A percentile compares a stretch with the other conserved stretches of the same genome.
Evolutionary conservation across 805 yeast genomes (phyloP).

Genomic region (Cyberlindnera xylosilytica): DNA sequence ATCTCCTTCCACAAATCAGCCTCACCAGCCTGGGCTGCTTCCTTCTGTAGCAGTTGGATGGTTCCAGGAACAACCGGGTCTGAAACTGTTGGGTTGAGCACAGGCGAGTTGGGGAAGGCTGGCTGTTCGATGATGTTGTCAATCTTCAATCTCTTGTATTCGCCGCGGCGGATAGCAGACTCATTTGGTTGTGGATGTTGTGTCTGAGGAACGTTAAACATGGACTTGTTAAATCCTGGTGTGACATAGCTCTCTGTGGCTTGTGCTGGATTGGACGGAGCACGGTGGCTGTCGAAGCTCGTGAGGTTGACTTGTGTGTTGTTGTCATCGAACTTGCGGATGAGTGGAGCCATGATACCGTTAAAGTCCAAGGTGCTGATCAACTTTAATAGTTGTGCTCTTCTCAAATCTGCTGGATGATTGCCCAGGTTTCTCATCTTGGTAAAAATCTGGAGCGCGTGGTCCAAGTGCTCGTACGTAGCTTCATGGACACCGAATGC

Average conservation of each 20-base stretch:
- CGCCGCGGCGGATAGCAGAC: slow-evolving; percentile 19
- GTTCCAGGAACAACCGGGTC: slow-evolving; percentile 27
- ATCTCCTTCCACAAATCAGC: slow-evolving; percentile 72
- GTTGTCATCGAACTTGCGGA: slow-evolving; percentile 53
- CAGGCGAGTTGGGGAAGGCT: slow-evolving; percentile 14
- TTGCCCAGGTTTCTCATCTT: slow-evolving; percentile 76
- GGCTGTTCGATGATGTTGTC: slow-evolving; percentile 15
- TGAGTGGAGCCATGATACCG: slow-evolving; percentile 56
- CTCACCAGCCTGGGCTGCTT: slow-evolving; percentile 38
- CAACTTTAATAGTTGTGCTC: slow-evolving; percentile 67
- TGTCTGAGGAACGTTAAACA: not conserved
- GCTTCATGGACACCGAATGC: slow-evolving; percentile 82
- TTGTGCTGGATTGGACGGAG: not conserved
- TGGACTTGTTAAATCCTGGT: not conserved
- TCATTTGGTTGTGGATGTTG: slow-evolving; percentile 10
- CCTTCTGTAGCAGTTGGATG: slow-evolving; percentile 27
- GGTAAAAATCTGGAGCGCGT: slow-evolving; percentile 65
- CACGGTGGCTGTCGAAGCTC: slow-evolving; percentile 15
- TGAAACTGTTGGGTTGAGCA: slow-evolving; percentile 18
- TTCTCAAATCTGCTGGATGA: slow-evolving; percentile 72
- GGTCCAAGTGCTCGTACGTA: slow-evolving; percentile 67
- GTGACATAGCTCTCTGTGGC: not conserved
- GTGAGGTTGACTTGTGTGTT: slow-evolving; percentile 12
- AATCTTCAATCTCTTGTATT: slow-evolving; percentile 16
- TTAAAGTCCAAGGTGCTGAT: slow-evolving; percentile 66